phyloP scores from a whole-genome alignment of 169 alveolate species.

The Haemoproteus tartakovskyi region DNA sequence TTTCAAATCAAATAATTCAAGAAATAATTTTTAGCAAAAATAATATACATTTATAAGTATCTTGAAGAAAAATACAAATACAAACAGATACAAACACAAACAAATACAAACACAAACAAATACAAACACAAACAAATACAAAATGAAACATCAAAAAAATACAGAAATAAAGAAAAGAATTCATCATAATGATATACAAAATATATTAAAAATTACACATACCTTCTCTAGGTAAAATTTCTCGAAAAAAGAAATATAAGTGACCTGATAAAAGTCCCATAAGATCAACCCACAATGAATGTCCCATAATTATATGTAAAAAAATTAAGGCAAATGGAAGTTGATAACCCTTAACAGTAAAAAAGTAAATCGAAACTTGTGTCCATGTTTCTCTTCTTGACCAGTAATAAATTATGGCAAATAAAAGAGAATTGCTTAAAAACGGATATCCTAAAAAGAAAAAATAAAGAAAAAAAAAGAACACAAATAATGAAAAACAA shows the following conservation, averaged over 20 bases:
- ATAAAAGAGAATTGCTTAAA: conserved; percentile 76
- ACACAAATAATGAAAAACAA: not conserved
- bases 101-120: no score
- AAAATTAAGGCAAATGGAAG: conserved; percentile 85
- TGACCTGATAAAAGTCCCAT: conserved; percentile 88
- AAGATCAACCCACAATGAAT: conserved; percentile 82
- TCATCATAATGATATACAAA: no score
- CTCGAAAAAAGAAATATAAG: conserved; percentile 79
- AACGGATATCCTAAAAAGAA: conserved; percentile 70
- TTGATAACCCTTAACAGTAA: conserved; percentile 84
- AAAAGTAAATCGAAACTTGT: conserved; percentile 79
- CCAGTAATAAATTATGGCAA: conserved; percentile 85
- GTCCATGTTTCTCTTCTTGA: conserved; percentile 85
- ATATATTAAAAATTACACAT: no score
- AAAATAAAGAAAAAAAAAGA: not conserved
- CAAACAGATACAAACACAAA: no score
- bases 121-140: no score
- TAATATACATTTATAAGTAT: no score
- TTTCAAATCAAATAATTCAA: no score
- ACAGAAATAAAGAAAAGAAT: no score
- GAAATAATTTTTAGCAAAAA: no score
- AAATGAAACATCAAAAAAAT: no score
- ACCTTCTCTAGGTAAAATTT: conserved; percentile 82
- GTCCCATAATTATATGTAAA: conserved; percentile 85
- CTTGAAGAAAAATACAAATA: no score